Conservation (phyloP, 345 rosid species). For the Salix brachista region DNA sequence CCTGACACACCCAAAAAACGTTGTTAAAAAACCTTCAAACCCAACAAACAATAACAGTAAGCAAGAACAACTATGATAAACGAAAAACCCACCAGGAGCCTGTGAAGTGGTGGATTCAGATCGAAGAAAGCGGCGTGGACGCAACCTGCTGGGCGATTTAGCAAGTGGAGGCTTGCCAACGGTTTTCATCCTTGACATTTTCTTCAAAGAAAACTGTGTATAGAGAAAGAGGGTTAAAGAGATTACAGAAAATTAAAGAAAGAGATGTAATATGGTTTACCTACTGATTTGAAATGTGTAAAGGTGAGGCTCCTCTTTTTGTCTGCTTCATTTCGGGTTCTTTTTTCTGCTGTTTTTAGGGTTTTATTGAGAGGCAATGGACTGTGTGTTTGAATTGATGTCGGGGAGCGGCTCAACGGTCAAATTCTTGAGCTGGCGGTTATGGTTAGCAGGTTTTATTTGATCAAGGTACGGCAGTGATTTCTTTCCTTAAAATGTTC, state of each 20-base stretch:
- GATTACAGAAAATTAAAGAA: background rate
- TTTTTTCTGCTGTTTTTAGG: background rate
- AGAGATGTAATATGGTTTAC: background rate
- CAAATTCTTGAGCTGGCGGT: slow-evolving; percentile 9
- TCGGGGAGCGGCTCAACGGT: slow-evolving; percentile 12
- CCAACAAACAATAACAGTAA: background rate
- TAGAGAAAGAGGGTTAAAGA: background rate
- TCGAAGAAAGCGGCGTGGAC: slow-evolving; percentile 50
- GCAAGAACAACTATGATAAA: background rate
- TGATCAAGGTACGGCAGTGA: background rate
- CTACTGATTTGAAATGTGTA: background rate
- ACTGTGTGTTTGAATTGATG: background rate
- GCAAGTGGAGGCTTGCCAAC: slow-evolving; percentile 73
- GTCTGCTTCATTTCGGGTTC: too few relatives aligned
- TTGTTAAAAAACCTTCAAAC: background rate
- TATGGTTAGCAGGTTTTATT: background rate
- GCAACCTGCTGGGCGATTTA: slow-evolving; percentile 61
- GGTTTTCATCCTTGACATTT: slow-evolving; percentile 57
- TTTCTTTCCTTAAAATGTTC: background rate
- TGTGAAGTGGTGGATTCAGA: slow-evolving; percentile 38
- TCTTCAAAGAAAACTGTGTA: background rate
- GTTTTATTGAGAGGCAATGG: background rate
- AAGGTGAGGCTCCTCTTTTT: background rate
- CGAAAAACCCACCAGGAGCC: slow-evolving; percentile 47
- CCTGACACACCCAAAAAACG: slow-evolving; percentile 31